These are phyloP conservation scores for Lotmaria passim DNA, from an alignment of 208 protist species.

Conservation along the genomic window DNA sequence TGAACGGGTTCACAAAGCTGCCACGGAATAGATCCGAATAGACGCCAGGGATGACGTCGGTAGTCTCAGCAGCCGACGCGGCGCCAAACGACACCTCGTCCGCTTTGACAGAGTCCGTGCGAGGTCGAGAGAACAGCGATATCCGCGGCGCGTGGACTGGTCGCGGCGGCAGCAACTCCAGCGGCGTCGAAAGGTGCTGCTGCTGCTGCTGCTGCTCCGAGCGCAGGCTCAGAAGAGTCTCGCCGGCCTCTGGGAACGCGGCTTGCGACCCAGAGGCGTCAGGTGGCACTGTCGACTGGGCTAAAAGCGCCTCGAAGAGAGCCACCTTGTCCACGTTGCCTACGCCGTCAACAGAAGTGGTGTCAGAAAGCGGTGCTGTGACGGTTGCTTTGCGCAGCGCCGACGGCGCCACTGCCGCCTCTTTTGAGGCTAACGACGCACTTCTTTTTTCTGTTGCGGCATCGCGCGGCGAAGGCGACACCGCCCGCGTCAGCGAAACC, in stretches of 20 bases:
- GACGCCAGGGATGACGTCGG: background rate
- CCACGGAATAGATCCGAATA: slow-evolving; percentile 14
- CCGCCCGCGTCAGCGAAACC: background rate
- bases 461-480: background rate
- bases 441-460: background rate
- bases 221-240: background rate
- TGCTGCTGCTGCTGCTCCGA: background rate
- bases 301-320: background rate
- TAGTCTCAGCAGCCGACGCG: background rate
- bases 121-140: background rate
- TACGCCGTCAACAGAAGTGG: background rate
- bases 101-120: background rate
- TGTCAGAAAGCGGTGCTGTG: no score
- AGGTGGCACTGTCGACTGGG: background rate
- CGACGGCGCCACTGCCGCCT: no score
- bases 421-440: no score
- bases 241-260: background rate
- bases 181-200: background rate
- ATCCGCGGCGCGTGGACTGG: background rate
- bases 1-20: slow-evolving; percentile 82
- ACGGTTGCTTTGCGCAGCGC: no score
- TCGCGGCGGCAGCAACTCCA: slow-evolving; percentile 16
- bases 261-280: no score
- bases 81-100: background rate
- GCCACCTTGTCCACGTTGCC: background rate